phyloP scores from a whole-genome alignment of 495 filamentous ascomycete genomes.

The Hypoxylon subgilvum region DNA sequence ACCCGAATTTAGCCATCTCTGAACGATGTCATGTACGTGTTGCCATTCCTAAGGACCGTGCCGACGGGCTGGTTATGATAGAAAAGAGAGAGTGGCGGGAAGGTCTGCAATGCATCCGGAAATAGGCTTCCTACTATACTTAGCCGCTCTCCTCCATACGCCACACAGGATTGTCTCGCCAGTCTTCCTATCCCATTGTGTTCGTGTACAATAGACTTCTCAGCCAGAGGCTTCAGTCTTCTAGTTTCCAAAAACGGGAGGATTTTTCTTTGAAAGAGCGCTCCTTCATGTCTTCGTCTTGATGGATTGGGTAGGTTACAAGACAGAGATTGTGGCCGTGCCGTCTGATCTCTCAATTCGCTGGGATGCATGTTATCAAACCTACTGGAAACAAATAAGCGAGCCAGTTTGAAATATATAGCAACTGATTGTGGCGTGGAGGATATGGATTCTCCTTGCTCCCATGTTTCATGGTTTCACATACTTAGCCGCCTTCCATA shows the following conservation, averaged over 20 bases:
- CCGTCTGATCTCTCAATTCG: constrained; percentile 22
- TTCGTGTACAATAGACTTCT: neutral
- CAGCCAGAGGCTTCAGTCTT: neutral
- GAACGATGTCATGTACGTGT: constrained; percentile 11
- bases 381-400: constrained; percentile 25
- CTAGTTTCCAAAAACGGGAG: neutral
- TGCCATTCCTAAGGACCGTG: constrained; percentile 17
- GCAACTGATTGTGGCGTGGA: no score
- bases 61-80: neutral
- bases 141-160: constrained; percentile 1
- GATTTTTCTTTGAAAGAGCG: neutral
- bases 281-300: constrained; percentile 7
- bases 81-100: neutral
- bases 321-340: neutral
- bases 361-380: constrained; percentile 16
- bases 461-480: no score
- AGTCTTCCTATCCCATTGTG: neutral
- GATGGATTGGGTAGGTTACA: constrained; percentile 7
- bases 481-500: no score
- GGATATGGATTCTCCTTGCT: no score
- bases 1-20: constrained; percentile 21
- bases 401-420: constrained; percentile 23
- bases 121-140: neutral
- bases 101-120: no score
- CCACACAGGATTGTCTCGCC: neutral